Evolutionary conservation across 192 early-diverging fungal genomes (phyloP).

Genomic region (Helicostylum pulchrum): DNA sequence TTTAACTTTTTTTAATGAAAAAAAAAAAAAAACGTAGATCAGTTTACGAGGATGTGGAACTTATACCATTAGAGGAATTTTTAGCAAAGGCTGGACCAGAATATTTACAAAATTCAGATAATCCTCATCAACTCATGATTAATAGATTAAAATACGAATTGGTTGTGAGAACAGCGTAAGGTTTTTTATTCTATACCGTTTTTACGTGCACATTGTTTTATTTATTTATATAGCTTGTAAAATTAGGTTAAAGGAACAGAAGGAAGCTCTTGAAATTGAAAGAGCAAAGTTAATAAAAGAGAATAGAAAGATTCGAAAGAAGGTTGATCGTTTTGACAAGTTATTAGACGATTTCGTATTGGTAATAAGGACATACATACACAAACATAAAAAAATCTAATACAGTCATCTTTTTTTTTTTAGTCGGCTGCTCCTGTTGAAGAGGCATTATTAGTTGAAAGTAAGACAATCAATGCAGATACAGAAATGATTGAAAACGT

Average conservation of each 20-base stretch:
- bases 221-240: background rate
- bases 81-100: constrained; percentile 23
- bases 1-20: constrained; percentile 6
- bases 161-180: constrained; percentile 43
- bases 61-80: constrained; percentile 44
- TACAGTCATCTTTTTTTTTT: too few species aligned
- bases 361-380: constrained; percentile 2
- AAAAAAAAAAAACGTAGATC: constrained; percentile 38
- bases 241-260: constrained; percentile 23
- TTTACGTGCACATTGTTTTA: too few species aligned
- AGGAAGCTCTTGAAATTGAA: constrained; percentile 17
- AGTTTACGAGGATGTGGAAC: constrained; percentile 51
- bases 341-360: constrained; percentile 26
- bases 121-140: constrained; percentile 52
- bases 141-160: constrained; percentile 52
- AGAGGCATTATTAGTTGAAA: too few species aligned
- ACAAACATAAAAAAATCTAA: too few species aligned
- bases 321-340: constrained; percentile 27
- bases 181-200: background rate
- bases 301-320: constrained; percentile 28
- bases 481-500: too few species aligned
- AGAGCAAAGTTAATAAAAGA: constrained; percentile 25
- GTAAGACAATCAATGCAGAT: too few species aligned
- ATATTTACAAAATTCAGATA: constrained; percentile 28
- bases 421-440: too few species aligned